These are phyloP conservation scores for Telfairia occidentalis DNA, from an alignment of 331 rosid species.

Conservation along the genomic window DNA sequence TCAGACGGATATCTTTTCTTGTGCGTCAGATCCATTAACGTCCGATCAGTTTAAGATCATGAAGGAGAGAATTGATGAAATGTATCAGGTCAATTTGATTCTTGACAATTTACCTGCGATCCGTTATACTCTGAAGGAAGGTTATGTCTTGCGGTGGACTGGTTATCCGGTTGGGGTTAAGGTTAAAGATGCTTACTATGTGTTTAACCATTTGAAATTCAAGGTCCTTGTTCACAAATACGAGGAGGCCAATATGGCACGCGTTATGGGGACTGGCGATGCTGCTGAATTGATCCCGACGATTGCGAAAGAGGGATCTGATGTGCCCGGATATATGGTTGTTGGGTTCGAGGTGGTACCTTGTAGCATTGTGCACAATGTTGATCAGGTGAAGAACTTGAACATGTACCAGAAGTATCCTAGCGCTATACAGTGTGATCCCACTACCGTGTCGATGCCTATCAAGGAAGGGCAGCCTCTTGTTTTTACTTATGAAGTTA, in stretches of 20 bases:
- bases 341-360: conserved; percentile 95
- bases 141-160: conserved; percentile 68
- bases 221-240: conserved; percentile 81
- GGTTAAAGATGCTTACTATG: conserved; percentile 67
- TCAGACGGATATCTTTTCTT: conserved; percentile 58
- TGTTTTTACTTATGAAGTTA: conserved; percentile 65
- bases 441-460: conserved; percentile 65
- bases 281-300: conserved; percentile 75
- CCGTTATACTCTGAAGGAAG: conserved; percentile 74
- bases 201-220: conserved; percentile 82
- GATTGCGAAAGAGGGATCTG: conserved; percentile 37
- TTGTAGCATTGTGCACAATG: conserved; percentile 54
- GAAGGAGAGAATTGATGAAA: conserved; percentile 80
- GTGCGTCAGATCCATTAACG: conserved; percentile 38
- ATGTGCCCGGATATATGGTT: conserved; percentile 74
- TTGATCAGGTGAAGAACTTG: conserved; percentile 37
- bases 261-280: conserved; percentile 91
- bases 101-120: conserved; percentile 72
- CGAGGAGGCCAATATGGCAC: conserved; percentile 78
- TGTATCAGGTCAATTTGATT: conserved; percentile 79
- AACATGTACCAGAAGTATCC: conserved; percentile 50
- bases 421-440: conserved; percentile 45
- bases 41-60: conserved; percentile 59
- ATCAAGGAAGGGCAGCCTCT: conserved; percentile 67
- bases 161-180: conserved; percentile 90